Evolutionary conservation across 1,284 basidiomycete genomes (phyloP).

Genomic region (Stygiomarasmius scandens): DNA sequence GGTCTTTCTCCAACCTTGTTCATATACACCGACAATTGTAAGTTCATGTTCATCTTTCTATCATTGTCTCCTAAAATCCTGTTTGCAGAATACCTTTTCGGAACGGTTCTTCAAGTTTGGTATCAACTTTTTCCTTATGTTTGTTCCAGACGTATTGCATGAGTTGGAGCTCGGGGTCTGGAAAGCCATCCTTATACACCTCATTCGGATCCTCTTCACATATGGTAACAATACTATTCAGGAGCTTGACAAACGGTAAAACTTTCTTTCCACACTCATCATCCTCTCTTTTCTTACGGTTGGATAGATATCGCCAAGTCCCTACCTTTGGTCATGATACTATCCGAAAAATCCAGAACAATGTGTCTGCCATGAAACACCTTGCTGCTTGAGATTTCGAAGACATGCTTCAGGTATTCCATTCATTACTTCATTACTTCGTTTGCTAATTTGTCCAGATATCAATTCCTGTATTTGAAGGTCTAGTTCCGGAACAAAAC

Average conservation of each 20-base stretch:
- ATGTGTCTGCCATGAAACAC: slow-evolving; percentile 21
- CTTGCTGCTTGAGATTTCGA: slow-evolving; percentile 25
- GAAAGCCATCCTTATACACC: slow-evolving; percentile 26
- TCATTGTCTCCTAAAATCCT: neutral
- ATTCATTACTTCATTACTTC: neutral
- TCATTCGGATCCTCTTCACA: slow-evolving; percentile 25
- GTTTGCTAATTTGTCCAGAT: slow-evolving; percentile 10
- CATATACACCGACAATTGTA: slow-evolving; percentile 5
- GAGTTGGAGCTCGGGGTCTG: slow-evolving; percentile 25
- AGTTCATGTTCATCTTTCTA: neutral
- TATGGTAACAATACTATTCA: neutral
- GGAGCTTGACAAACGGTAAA: slow-evolving; percentile 13
- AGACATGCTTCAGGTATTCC: slow-evolving; percentile 22
- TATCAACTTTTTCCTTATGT: slow-evolving; percentile 2
- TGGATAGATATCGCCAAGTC: neutral
- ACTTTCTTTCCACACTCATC: neutral
- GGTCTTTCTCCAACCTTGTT: neutral
- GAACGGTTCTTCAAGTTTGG: neutral
- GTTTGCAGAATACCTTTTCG: slow-evolving; percentile 10
- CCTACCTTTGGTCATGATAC: slow-evolving; percentile 20
- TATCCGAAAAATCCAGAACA: slow-evolving; percentile 17
- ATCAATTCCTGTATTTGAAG: slow-evolving; percentile 25
- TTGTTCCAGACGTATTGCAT: too few species aligned
- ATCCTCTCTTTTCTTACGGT: neutral
- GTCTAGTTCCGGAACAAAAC: slow-evolving; percentile 8